These are phyloP conservation scores for Musa beccarii DNA, from an alignment of 176 grass and related monocot species.

Conservation along the genomic window DNA sequence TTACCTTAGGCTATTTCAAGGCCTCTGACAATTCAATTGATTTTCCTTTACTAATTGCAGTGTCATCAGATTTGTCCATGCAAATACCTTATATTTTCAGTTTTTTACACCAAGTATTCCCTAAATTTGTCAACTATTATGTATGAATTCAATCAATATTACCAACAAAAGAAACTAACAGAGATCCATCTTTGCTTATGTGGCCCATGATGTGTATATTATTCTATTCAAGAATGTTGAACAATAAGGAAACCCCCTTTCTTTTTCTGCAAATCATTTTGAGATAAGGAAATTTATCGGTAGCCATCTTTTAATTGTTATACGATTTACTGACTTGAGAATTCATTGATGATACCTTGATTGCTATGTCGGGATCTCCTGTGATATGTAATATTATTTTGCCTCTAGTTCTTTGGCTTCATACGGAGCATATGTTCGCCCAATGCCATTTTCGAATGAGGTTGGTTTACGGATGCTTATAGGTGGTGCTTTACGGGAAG, in stretches of 20 bases:
- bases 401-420: slow-evolving; percentile 72
- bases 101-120: neutral
- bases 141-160: too few species aligned
- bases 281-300: neutral
- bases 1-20: neutral
- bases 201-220: too few species aligned
- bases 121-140: neutral
- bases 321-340: neutral
- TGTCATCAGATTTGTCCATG: neutral
- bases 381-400: slow-evolving; percentile 25
- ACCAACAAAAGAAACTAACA: too few species aligned
- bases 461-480: slow-evolving; percentile 92
- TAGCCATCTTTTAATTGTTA: neutral
- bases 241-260: too few species aligned
- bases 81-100: neutral
- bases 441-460: slow-evolving; percentile 95
- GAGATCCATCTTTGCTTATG: too few species aligned
- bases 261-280: neutral
- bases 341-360: neutral
- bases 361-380: neutral
- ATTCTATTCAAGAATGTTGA: too few species aligned
- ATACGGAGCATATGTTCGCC: slow-evolving; percentile 80
- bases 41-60: neutral
- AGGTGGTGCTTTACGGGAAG: slow-evolving; percentile 75
- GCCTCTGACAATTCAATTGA: neutral